Evolutionary conservation across 2,329 filamentous ascomycete species (phyloP), one percentile per base, ranked within the genome.

Genomic region (Diaporthe velutina): DNA sequence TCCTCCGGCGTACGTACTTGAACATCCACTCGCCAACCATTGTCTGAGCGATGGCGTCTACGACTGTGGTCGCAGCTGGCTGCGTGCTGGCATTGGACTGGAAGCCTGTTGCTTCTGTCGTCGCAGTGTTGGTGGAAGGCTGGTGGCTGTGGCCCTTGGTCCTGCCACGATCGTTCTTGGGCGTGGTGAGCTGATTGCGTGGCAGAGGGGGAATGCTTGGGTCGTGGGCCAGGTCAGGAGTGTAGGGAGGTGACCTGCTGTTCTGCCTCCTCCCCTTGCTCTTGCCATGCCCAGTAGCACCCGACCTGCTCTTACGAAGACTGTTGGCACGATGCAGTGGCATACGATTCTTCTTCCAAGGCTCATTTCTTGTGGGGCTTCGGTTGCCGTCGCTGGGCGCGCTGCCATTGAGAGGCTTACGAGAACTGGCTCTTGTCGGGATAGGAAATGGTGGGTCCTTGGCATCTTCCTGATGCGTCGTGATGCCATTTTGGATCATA

Each of bases 1-100:
- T 98, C 78, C 96, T 91, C 82, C 94, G 90, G 70, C 94, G 90
- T 45, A 96, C 93, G 80, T 97, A 97, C 83, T 97, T 97, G 87
- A 93, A 96, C 94, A 97, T 96, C 94, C 95, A 97, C 80, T 98
- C 97, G 50, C 97, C 97, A 40, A 99, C 95, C 97, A 99, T 99
- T 0, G 96, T 97, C 81, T 98, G 96, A 1, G 97, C 96, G 83
- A 99, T 98, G 4, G 97, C 95, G 85, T 98, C 97, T 8, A 99
- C 96, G 19, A 98, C 95, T 58, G 92, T 93, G 0, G 93, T 93
- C 57, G 93, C 90, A 57, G 93, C 90, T 78, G 95, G 93, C 40
- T 90, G 88, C 15, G 87, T 85, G 78, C 88, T 92, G 55, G 86
- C 88, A 72, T 88, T 86, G 5, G 90, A 93, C 54, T 88, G 88